phyloP scores from a whole-genome alignment of 768 basidiomycete species.

The Rhizopogon rudus region DNA sequence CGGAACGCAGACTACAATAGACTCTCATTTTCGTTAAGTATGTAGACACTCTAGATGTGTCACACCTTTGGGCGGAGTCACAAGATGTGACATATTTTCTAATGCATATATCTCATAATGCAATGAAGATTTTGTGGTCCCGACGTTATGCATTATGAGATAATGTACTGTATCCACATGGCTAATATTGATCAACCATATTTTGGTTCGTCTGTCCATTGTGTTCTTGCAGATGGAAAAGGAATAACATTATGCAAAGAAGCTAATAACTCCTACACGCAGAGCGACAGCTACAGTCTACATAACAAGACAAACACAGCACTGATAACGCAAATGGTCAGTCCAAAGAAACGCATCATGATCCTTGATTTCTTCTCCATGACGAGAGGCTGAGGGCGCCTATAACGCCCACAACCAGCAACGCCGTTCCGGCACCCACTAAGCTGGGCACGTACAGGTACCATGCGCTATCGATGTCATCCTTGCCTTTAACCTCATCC shows the following conservation, averaged over 20 bases:
- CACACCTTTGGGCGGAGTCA: too few relatives aligned
- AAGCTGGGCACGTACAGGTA: slow-evolving; percentile 75
- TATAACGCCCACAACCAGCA: slow-evolving; percentile 74
- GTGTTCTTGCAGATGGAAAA: not conserved
- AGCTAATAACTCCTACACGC: not conserved
- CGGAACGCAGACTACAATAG: too few relatives aligned
- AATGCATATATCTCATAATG: too few relatives aligned
- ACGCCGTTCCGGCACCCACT: slow-evolving; percentile 79
- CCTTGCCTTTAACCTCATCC: slow-evolving; percentile 38
- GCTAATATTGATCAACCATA: too few relatives aligned
- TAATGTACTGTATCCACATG: too few relatives aligned
- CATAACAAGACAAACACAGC: slow-evolving; percentile 10
- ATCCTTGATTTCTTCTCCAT: slow-evolving; percentile 64
- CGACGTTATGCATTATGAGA: too few relatives aligned
- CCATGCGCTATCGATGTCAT: slow-evolving; percentile 70
- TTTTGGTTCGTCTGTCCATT: too few relatives aligned
- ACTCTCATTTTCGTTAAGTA: too few relatives aligned
- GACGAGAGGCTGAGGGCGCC: slow-evolving; percentile 71
- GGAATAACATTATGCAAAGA: not conserved
- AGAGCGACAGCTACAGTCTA: not conserved
- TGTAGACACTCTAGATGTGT: too few relatives aligned
- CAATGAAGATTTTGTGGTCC: too few relatives aligned
- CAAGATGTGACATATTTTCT: too few relatives aligned
- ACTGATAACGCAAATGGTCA: slow-evolving; percentile 2
- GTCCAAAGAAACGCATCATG: slow-evolving; percentile 24